These are phyloP conservation scores for Daldinia bambusicola DNA, from an alignment of 495 filamentous ascomycete genomes.

Conservation along the genomic window DNA sequence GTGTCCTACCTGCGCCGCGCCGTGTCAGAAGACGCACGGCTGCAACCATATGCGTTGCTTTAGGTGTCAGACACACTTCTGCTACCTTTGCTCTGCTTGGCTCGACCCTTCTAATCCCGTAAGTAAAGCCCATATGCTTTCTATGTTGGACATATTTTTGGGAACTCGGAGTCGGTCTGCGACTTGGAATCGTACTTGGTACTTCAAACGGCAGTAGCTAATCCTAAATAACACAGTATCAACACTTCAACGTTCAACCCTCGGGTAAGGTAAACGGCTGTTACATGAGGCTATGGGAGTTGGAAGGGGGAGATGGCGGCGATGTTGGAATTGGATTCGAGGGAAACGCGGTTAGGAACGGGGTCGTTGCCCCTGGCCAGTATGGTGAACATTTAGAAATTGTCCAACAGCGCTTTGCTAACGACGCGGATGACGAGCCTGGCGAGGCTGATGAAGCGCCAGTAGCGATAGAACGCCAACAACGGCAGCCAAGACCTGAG, in stretches of 20 bases:
- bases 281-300: conserved; percentile 88
- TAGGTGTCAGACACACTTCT: conserved; percentile 90
- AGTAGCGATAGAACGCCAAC: conserved; percentile 26
- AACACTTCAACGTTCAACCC: conserved; percentile 78
- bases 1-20: conserved; percentile 90
- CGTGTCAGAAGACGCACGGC: conserved; percentile 87
- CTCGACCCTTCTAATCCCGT: conserved; percentile 77
- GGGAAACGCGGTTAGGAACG: conserved; percentile 47
- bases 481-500: conserved; percentile 30
- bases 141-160: background rate
- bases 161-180: background rate
- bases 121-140: conserved; percentile 17
- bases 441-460: conserved; percentile 31
- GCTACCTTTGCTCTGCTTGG: conserved; percentile 92
- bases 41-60: conserved; percentile 99
- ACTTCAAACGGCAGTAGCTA: conserved; percentile 18
- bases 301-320: conserved; percentile 83
- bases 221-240: conserved; percentile 58
- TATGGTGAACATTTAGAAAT: conserved; percentile 39
- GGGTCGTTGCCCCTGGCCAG: conserved; percentile 20
- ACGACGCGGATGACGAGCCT: conserved; percentile 29
- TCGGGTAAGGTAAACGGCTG: conserved; percentile 67
- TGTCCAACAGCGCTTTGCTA: conserved; percentile 28
- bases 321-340: conserved; percentile 65
- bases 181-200: background rate